Evolutionary conservation across 2,329 filamentous ascomycete species (phyloP), one percentile per base, ranked within the genome.

Genomic region (Scorias spongiosa): DNA sequence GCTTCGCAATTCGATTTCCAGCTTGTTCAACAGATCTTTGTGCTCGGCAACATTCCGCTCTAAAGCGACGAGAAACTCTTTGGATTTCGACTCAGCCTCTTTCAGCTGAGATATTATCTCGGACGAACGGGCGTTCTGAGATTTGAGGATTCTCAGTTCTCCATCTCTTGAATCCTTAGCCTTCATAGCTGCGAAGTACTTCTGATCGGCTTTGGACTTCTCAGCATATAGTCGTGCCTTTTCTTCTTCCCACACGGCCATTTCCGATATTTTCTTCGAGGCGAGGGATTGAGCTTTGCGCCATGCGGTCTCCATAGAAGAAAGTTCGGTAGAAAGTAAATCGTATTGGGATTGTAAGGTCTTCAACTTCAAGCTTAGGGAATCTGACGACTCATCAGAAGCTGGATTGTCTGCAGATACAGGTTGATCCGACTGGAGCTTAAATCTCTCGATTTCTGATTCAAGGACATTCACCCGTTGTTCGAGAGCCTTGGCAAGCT

Each of bases 131-230:
- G 76, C 73, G 57, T 89, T 93, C 61, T 96, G 88, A 48, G 78
- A 72, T 48, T 86, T 79, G 46, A 95, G 67, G 2, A 80, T 75
- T 52, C 84, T 75, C 40, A 93, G 80, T 64, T 96, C 89, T 46
- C 76, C 72, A 46, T 87, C 81, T 42, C 86, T 75, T 39, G 83
- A 80, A 57, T 96, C 89, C 57, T 89, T 93, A 53, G 88, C 82
- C 60, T 94, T 95, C 71, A 93, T 87, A 8, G 88, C 86, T 1
- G 84, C 85, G 62, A 96, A 96, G 60, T 93, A 98, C 64, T 96
- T 96, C 58, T 96, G 89, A 57, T 98, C 91, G 1, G 89, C 89
- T 63, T 95, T 96, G 51, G 81, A 80, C 67, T 98, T 98, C 64
- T 98, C 87, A 0, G 86, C 84, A 36, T 76, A 77, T 15, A 93